A percentile compares a stretch with the other conserved stretches of the same genome.
These are phyloP conservation scores for Fusarium tuaranense DNA, from an alignment of 2,329 filamentous ascomycete species.

Conservation along the genomic window DNA sequence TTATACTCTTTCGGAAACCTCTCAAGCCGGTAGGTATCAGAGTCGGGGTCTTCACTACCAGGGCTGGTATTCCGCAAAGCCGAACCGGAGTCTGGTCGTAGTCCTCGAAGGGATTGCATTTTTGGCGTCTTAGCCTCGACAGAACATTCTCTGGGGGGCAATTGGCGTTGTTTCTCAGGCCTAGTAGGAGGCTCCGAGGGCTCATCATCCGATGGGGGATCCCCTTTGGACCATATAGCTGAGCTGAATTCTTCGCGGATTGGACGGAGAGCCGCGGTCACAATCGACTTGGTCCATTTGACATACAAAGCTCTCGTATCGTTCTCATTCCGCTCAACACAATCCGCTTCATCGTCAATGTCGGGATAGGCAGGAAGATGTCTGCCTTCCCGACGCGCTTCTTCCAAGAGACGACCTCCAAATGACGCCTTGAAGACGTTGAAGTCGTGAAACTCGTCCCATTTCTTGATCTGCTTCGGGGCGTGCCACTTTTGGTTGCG, in stretches of 20 bases:
- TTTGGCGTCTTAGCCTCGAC: not conserved
- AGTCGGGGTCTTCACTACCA: not conserved
- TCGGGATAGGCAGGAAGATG: not conserved
- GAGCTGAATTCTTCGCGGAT: not conserved
- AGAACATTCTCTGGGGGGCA: not conserved
- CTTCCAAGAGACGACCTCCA: not conserved
- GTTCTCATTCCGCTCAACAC: not conserved
- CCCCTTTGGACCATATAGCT: not conserved
- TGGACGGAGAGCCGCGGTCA: not conserved
- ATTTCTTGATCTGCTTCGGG: not conserved
- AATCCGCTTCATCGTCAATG: not conserved
- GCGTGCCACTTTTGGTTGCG: not conserved
- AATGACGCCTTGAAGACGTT: not conserved
- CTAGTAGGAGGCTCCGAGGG: not conserved
- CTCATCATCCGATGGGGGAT: not conserved
- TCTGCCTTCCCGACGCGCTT: not conserved
- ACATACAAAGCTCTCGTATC: not conserved
- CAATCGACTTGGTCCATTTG: not conserved
- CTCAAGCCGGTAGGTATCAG: not conserved
- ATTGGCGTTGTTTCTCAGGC: not conserved
- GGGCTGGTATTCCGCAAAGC: not conserved
- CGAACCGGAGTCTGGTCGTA: not conserved
- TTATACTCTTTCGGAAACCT: not conserved
- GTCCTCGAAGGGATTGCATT: not conserved
- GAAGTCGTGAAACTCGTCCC: not conserved